Evolutionary conservation across 2,329 filamentous ascomycete species (phyloP), one percentile per base, ranked within the genome.

Genomic region (Trichoderma polysporum): DNA sequence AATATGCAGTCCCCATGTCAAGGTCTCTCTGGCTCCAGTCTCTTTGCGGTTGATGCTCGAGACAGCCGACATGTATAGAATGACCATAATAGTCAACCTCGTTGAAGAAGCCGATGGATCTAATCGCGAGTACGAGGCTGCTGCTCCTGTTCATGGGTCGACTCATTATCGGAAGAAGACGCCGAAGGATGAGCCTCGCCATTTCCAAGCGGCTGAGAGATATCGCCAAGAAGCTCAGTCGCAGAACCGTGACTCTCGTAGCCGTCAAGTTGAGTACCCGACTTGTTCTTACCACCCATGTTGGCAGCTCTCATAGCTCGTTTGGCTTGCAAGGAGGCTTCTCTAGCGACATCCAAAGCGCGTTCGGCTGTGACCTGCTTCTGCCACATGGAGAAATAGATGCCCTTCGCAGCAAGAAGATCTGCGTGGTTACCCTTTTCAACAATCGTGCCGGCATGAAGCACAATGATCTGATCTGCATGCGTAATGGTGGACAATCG

Each of bases 331-430:
- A 76, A 63, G 25, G 78, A 76, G 27, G 78, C 78, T 68, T 77
- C 74, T 25, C 76, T 73, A 54, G 78, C 78, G 33, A 73, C 76
- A 52, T 76, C 74, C 61, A 79, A 69, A 12, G 90, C 91, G 70
- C 85, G 85, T 75, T 94, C 90, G 2, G 91, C 91, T 68, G 90
- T 86, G 69, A 91, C 93, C 77, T 97, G 93, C 79, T 94, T 94
- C 70, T 90, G 88, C 93, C 93, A 97, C 88, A 97, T 94, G 68
- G 89, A 89, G 12, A 88, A 86, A 74, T 97, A 97, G 68, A 89
- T 88, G 13, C 92, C 92, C 33, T 87, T 88, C 56, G 86, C 81
- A 2, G 83, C 83, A 5, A 97, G 82, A 3, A 97, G 84, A 72
- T 94, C 88, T 17, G 90, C 85, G 74, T 97, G 93, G 0, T 89